A percentile compares a stretch with the other conserved stretches of the same genome.
phyloP scores from a whole-genome alignment of 139 green algal genomes.

The Desmodesmus armatus region DNA sequence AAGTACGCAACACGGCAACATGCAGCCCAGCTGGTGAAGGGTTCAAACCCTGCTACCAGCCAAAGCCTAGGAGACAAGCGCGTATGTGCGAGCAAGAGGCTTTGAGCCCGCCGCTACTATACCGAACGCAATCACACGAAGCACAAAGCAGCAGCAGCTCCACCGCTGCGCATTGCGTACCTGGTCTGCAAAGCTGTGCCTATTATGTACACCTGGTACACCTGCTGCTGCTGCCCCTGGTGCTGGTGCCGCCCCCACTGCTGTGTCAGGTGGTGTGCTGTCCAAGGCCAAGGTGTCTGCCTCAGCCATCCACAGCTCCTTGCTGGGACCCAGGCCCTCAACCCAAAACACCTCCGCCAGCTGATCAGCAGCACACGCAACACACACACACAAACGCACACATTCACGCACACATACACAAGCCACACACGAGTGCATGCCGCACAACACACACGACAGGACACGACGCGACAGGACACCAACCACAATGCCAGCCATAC shows the following conservation, averaged over 20 bases:
- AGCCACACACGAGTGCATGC: background rate
- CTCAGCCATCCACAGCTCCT: background rate
- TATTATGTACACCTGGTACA: constrained; percentile 6
- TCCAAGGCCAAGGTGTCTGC: background rate
- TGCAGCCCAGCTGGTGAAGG: background rate
- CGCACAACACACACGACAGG: too few relatives aligned
- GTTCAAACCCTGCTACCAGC: background rate
- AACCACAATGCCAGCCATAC: background rate
- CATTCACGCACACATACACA: background rate
- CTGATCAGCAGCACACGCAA: background rate
- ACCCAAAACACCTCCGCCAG: constrained; percentile 41
- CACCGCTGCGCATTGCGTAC: constrained; percentile 5
- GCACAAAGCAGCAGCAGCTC: background rate
- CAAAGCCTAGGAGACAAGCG: background rate
- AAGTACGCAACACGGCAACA: background rate
- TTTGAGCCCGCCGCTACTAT: background rate
- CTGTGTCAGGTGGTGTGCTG: background rate
- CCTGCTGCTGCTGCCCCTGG: background rate
- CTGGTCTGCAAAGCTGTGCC: constrained; percentile 38
- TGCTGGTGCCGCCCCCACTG: background rate
- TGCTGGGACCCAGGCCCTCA: constrained; percentile 27
- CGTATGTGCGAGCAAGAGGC: too few relatives aligned
- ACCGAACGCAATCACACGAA: background rate
- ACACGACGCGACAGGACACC: too few relatives aligned
- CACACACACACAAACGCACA: background rate